Base-by-base conservation (phyloP, 805 yeast genomes). In the Candida mattraensis region DNA sequence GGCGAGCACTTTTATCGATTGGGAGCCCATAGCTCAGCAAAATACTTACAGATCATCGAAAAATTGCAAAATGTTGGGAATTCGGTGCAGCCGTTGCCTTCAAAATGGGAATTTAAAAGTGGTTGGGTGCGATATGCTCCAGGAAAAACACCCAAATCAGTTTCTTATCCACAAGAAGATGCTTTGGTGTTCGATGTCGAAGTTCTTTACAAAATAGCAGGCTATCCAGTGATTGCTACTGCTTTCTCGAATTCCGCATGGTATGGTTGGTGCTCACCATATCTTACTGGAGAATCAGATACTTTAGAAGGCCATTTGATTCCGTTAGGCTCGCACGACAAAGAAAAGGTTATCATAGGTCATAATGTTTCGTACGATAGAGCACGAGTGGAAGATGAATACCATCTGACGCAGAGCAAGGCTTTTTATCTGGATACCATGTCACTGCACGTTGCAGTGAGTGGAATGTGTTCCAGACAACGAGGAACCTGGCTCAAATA, bases 261-360 rank as follows among this genome's bases (percentile, higher is more conserved):
- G 95, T 93, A 89, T 54, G 79, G 81, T 0, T 93, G 99, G 99
- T 80, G 87, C 7, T 87, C 96, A 0, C 99, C 99, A 0, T 80
- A 72, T 55, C 58, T 93, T 14, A 70, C 83, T 1, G 74, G 73
- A 3, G 78, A 76, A 31, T 62, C 78, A 3, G 63, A 66, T 5
- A 48, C 58, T 3, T 52, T 63, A 13, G 72, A 80, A 19, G 50
- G 53, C 11, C 95, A 87, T 48, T 61, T 94, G 35, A 77, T 94
- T 0, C 96, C 98, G 0, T 55, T 91, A 56, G 78, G 85, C 43
- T 67, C 79, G 0, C 56, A 59, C 9, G 54, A 56, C 3, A 50
- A 49, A 2, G 69, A 72, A 5, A 80, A 78, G 45, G 64, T 93
- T 5, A 69, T 93, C 2, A 72, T 94, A 3, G 99, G 99, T 0